Conservation (phyloP, 2,329 filamentous ascomycete species). For the Xylaria sp. region DNA sequence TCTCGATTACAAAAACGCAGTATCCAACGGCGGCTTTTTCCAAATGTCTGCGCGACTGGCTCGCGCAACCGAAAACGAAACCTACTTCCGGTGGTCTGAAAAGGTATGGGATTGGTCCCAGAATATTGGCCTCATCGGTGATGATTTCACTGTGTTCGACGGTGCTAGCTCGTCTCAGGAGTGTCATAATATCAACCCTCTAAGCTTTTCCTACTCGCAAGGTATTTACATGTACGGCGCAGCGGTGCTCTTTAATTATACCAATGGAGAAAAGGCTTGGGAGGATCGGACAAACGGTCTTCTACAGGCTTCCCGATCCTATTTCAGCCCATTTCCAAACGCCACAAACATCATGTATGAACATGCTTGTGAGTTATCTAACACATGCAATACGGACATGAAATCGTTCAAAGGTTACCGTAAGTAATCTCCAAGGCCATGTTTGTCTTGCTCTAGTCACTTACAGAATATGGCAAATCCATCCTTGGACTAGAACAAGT, state of each 20-base stretch:
- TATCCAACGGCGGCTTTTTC: constrained; percentile 86
- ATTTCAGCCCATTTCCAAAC: constrained; percentile 63
- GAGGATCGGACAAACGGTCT: constrained; percentile 61
- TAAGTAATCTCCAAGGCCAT: not conserved
- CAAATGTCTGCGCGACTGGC: constrained; percentile 81
- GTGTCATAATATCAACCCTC: constrained; percentile 62
- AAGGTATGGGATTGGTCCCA: constrained; percentile 74
- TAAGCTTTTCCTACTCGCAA: constrained; percentile 72
- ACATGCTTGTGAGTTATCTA: constrained; percentile 68
- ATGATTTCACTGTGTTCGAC: constrained; percentile 67
- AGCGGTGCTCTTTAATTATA: constrained; percentile 71
- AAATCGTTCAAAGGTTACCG: constrained; percentile 73
- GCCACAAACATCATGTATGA: constrained; percentile 72
- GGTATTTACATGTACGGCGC: constrained; percentile 74
- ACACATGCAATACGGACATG: constrained; percentile 70
- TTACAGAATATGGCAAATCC: not conserved
- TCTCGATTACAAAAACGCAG: constrained; percentile 83
- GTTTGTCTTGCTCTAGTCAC: not conserved
- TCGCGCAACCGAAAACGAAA: constrained; percentile 72
- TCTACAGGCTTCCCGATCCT: constrained; percentile 58
- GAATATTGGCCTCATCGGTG: constrained; percentile 66
- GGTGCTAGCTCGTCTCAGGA: constrained; percentile 65
- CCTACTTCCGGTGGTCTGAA: constrained; percentile 73
- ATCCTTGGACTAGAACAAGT: not conserved
- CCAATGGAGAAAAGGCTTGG: constrained; percentile 63